A percentile compares a stretch with the other conserved stretches of the same genome.
Evolutionary conservation across 306 rosid genomes (phyloP).

Genomic region (Morella rubra): DNA sequence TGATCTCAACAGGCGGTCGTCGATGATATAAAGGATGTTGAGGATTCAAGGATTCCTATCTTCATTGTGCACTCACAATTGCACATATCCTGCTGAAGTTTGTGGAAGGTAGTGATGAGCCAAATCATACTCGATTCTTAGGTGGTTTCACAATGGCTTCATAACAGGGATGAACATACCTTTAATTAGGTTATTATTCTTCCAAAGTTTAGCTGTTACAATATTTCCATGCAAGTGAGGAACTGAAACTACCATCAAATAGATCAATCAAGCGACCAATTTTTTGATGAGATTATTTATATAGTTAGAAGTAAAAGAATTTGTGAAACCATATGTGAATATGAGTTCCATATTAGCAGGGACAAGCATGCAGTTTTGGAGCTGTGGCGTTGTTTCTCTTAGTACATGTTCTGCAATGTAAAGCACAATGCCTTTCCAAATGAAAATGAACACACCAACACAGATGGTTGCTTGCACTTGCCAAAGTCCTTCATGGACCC

Average conservation of each 20-base stretch:
- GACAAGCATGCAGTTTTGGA: background rate
- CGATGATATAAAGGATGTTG: slow-evolving; percentile 33
- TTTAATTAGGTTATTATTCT: slow-evolving; percentile 52
- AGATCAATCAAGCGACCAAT: slow-evolving; percentile 24
- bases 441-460: background rate
- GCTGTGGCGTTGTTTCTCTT: background rate
- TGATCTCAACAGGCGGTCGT: slow-evolving; percentile 31
- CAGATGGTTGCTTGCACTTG: background rate
- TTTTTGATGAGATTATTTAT: slow-evolving; percentile 10
- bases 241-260: slow-evolving; percentile 37
- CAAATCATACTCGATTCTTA: slow-evolving; percentile 34
- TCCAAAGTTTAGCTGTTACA: slow-evolving; percentile 54
- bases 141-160: slow-evolving; percentile 40
- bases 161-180: slow-evolving; percentile 32
- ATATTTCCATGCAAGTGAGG: slow-evolving; percentile 35
- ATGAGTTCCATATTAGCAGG: background rate
- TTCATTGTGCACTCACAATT: slow-evolving; percentile 34
- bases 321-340: no score
- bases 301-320: slow-evolving; percentile 23
- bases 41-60: slow-evolving; percentile 30
- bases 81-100: slow-evolving; percentile 41
- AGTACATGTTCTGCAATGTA: background rate
- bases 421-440: background rate
- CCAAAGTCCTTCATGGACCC: background rate
- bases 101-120: slow-evolving; percentile 46